These are phyloP conservation scores for Leucaena leucocephala DNA, from an alignment of 306 rosid genomes.

Conservation along the genomic window DNA sequence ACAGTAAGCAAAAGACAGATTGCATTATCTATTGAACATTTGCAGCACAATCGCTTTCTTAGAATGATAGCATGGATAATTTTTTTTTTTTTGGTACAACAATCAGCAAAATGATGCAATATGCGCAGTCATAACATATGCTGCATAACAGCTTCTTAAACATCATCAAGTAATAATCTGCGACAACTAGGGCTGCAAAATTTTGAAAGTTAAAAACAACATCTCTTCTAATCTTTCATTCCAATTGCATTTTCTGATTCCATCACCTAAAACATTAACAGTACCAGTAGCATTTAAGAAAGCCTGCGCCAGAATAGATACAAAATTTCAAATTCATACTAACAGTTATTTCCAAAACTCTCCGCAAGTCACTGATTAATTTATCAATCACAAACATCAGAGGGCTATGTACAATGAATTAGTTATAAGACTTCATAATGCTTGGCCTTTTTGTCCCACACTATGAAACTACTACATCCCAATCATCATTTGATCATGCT, in stretches of 20 bases:
- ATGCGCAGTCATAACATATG: neutral
- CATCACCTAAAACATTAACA: neutral
- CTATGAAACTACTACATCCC: neutral
- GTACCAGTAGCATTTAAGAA: neutral
- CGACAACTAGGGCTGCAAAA: neutral
- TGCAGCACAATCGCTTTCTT: conserved; percentile 8
- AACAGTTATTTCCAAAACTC: neutral
- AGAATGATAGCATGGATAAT: neutral
- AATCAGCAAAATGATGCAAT: neutral
- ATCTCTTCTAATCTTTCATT: neutral
- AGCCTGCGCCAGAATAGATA: conserved; percentile 6
- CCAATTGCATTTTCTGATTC: neutral
- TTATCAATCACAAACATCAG: neutral
- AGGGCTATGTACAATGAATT: neutral
- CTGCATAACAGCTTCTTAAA: neutral
- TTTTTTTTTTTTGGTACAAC: conserved; percentile 11
- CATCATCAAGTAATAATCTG: neutral
- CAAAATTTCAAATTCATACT: conserved; percentile 6
- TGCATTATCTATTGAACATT: neutral
- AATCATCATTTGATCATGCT: conserved; percentile 1
- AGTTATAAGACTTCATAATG: neutral
- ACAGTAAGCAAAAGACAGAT: conserved; percentile 19
- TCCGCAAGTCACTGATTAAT: neutral
- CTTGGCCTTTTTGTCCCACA: neutral
- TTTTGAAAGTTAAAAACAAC: neutral